Conservation (phyloP, 2,329 filamentous ascomycete genomes). For the Fusarium tjaetaba region DNA sequence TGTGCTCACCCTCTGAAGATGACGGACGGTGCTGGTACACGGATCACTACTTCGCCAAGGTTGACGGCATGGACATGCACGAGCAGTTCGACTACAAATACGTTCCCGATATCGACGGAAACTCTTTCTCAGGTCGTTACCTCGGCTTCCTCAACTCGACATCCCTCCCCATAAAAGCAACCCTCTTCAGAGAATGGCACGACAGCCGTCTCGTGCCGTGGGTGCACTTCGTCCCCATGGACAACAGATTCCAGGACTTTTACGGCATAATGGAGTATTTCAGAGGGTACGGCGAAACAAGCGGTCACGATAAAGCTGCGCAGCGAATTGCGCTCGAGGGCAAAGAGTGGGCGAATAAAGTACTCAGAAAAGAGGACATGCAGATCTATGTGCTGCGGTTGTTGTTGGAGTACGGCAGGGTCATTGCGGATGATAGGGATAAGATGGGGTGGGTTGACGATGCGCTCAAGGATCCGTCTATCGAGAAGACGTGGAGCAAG, state of each 20-base stretch:
- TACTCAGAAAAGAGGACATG: conserved; percentile 78
- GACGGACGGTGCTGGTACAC: conserved; percentile 60
- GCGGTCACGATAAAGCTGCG: conserved; percentile 66
- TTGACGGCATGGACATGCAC: conserved; percentile 54
- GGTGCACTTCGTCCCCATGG: conserved; percentile 85
- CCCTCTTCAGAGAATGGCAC: conserved; percentile 84
- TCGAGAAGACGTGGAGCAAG: conserved; percentile 46
- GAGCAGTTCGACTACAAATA: conserved; percentile 72
- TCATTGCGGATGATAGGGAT: conserved; percentile 62
- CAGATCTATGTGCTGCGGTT: conserved; percentile 74
- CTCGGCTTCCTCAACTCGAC: conserved; percentile 75
- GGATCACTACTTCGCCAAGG: conserved; percentile 55
- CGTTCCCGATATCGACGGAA: conserved; percentile 81
- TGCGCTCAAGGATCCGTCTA: conserved; percentile 50
- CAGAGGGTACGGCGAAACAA: conserved; percentile 63
- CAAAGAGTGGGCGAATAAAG: conserved; percentile 74
- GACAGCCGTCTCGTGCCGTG: conserved; percentile 78
- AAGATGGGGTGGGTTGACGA: conserved; percentile 66
- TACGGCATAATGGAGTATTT: conserved; percentile 82
- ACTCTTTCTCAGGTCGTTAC: conserved; percentile 75
- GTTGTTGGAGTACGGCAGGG: conserved; percentile 69
- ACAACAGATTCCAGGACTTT: conserved; percentile 76
- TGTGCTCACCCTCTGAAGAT: conserved; percentile 55
- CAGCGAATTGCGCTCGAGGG: conserved; percentile 72
- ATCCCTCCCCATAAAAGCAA: conserved; percentile 79